phyloP scores from a whole-genome alignment of 768 basidiomycete species.

The Phallus indusiatus region DNA sequence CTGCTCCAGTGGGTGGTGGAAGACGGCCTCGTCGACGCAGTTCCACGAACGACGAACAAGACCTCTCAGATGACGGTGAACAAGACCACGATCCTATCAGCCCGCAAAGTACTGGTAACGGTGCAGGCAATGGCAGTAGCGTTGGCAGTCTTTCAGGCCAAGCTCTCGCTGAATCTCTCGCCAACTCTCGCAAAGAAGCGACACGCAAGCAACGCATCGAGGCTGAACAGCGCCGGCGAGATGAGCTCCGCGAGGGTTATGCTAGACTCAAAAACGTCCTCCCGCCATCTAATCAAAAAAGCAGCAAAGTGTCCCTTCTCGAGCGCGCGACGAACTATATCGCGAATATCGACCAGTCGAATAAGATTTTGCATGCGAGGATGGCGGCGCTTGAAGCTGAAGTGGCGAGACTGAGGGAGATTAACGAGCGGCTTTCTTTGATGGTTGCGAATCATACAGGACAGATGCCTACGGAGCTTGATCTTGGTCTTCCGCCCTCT shows the following conservation, averaged over 20 bases:
- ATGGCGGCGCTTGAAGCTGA: slow-evolving; percentile 59
- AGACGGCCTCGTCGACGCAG: slow-evolving; percentile 56
- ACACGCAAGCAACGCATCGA: slow-evolving; percentile 78
- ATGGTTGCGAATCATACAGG: slow-evolving; percentile 44
- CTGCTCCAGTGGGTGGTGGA: slow-evolving; percentile 67
- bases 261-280: slow-evolving; percentile 80
- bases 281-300: slow-evolving; percentile 82
- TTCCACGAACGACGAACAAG: slow-evolving; percentile 46
- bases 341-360: slow-evolving; percentile 58
- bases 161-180: slow-evolving; percentile 56
- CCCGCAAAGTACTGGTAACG: slow-evolving; percentile 13
- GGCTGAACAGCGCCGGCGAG: slow-evolving; percentile 82
- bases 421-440: slow-evolving; percentile 81
- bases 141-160: slow-evolving; percentile 4
- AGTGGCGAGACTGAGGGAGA: slow-evolving; percentile 55
- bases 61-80: slow-evolving; percentile 38
- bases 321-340: slow-evolving; percentile 86
- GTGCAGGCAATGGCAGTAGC: neutral
- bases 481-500: neutral
- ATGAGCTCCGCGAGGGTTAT: slow-evolving; percentile 86
- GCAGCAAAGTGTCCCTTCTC: slow-evolving; percentile 80
- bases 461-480: slow-evolving; percentile 26
- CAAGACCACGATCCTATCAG: slow-evolving; percentile 45
- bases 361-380: slow-evolving; percentile 61
- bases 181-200: slow-evolving; percentile 73